Conservation (phyloP, 2,329 filamentous ascomycete genomes). For the Xylariales sp. region DNA sequence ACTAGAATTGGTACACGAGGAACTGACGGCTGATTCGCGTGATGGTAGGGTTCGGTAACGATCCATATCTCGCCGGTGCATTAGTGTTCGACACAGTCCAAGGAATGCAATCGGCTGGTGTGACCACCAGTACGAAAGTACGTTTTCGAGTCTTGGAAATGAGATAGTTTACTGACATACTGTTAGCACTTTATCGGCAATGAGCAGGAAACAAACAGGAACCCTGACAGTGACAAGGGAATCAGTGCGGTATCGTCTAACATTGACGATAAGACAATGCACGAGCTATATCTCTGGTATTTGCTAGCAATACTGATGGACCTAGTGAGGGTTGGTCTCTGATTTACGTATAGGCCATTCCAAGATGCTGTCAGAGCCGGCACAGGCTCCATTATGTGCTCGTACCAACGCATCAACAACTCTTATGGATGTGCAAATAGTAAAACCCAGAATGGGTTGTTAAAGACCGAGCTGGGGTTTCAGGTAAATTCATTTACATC, state of each 20-base stretch:
- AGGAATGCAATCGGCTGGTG: constrained; percentile 65
- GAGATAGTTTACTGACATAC: not conserved
- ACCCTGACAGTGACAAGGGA: constrained; percentile 53
- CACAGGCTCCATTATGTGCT: constrained; percentile 54
- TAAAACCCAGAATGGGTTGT: constrained; percentile 59
- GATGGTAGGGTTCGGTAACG: constrained; percentile 35
- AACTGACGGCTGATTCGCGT: not conserved
- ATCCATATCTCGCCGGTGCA: constrained; percentile 56
- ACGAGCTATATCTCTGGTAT: no score
- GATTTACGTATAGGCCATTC: constrained; percentile 50
- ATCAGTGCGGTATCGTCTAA: constrained; percentile 42
- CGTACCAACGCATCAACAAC: constrained; percentile 68
- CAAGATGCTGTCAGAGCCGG: constrained; percentile 62
- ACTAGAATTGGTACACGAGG: not conserved
- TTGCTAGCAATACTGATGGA: constrained; percentile 9
- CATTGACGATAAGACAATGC: constrained; percentile 55
- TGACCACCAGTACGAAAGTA: constrained; percentile 61
- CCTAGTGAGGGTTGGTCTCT: not conserved
- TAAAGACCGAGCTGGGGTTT: constrained; percentile 59
- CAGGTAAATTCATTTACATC: constrained; percentile 34
- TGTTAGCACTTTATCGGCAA: constrained; percentile 58
- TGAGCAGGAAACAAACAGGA: constrained; percentile 72
- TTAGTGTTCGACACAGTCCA: constrained; percentile 50
- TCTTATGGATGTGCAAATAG: constrained; percentile 68
- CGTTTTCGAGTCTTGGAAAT: not conserved